Evolutionary conservation across 257 asterid species (phyloP), one percentile per base, ranked within the genome.

Genomic region (Eustoma russellianum): DNA sequence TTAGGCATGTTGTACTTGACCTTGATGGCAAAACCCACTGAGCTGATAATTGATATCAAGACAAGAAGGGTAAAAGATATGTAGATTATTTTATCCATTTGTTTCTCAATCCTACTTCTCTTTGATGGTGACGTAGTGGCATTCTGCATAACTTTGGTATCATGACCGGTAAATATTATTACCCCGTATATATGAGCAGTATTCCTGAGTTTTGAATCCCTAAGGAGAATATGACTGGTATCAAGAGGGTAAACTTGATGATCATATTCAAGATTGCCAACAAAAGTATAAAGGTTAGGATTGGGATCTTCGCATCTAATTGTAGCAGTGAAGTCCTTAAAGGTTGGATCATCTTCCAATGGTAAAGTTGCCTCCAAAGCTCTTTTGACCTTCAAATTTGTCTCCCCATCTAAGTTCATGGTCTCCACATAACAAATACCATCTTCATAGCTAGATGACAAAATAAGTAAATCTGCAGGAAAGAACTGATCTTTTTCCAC

Each of bases 361-460:
- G 78, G 61, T 57, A 86, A 63, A 7, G 96, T 86, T 41, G 60
- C 72, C 79, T 89, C 97, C 59, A 76, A 45, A 55, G 94, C 82
- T 57, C 92, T 77, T 73, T 89, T 89, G 43, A 89, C 94, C 75
- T 89, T 89, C 76, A 89, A 78, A 77, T 89, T 89, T 52, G 97
- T 89, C 75, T 89, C 97, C 61, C 97, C 97, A 34, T 89, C 97
- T 60, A 89, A 75, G 72, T 89, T 89, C 97, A 89, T 86, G 44
- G 97, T 89, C 67, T 89, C 97, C 33, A 89, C 97, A 48, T 89
- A 89, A 67, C 97, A 89, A 53, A 89, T 89, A 34, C 97, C 97
- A 65, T 89, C 97, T 52, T 83, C 95, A 50, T 83, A 86, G 76
- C 90, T 83, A 5, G 97, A 83, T 40, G 97, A 83, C 30, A 89